Percentiles rank a stretch among this genome's conserved stretches.
Conservation (phyloP, 176 grass and related monocot species). For the Alloteropsis semialata region DNA sequence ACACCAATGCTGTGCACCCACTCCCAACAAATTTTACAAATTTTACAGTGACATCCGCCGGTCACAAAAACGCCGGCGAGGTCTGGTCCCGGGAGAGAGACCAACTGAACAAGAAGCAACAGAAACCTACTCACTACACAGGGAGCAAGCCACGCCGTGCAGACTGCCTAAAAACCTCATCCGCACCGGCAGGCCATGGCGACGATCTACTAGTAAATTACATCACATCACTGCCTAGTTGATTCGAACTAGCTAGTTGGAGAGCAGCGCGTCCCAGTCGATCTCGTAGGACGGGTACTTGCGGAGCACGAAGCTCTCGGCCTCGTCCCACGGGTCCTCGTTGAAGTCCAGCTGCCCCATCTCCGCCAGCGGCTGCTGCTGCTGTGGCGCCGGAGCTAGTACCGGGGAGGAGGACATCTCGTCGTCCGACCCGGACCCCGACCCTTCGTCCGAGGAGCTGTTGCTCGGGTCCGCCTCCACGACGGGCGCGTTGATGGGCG, state of each 20-base stretch:
- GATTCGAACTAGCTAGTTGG: not conserved
- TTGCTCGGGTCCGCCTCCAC: not conserved
- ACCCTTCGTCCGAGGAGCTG: slow-evolving; percentile 8
- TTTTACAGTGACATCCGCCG: slow-evolving; percentile 14
- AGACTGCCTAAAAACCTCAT: slow-evolving; percentile 49
- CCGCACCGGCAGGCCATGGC: slow-evolving; percentile 23
- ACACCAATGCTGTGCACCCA: slow-evolving; percentile 8
- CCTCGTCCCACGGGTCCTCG: slow-evolving; percentile 59
- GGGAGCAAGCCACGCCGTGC: not conserved
- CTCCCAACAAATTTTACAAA: no score
- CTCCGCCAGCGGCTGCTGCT: not conserved
- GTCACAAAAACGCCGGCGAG: slow-evolving; percentile 36
- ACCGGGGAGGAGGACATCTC: not conserved
- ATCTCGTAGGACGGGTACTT: slow-evolving; percentile 60
- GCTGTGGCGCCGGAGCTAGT: not conserved
- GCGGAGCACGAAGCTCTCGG: slow-evolving; percentile 34
- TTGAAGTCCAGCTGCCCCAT: slow-evolving; percentile 44
- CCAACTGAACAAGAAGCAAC: not conserved
- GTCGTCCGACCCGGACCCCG: slow-evolving; percentile 6
- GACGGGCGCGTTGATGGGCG: slow-evolving; percentile 1
- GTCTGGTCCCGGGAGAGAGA: no score
- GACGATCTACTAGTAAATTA: not conserved
- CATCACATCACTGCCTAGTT: not conserved
- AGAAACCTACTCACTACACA: slow-evolving; percentile 15
- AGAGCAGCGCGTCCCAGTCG: slow-evolving; percentile 54